These are phyloP conservation scores for Leccinum rimulosum DNA, from an alignment of 768 basidiomycete species.

Conservation along the genomic window DNA sequence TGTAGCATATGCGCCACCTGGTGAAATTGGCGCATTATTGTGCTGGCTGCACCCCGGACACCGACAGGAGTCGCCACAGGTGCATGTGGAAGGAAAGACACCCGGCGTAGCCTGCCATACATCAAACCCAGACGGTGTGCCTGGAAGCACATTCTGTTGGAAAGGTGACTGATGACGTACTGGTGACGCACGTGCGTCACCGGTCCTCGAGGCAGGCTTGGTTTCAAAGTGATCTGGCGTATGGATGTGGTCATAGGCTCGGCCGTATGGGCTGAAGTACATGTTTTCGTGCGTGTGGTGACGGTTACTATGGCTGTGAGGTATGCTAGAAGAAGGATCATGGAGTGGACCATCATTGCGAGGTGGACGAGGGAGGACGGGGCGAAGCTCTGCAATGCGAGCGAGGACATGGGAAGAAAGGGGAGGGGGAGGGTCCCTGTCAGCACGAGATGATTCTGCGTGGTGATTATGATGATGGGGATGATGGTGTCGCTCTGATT, in stretches of 20 bases:
- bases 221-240: slow-evolving; percentile 33
- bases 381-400: slow-evolving; percentile 63
- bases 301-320: slow-evolving; percentile 41
- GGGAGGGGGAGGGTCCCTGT: slow-evolving; percentile 17
- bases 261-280: slow-evolving; percentile 64
- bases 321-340: slow-evolving; percentile 44
- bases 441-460: slow-evolving; percentile 12
- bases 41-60: slow-evolving; percentile 68
- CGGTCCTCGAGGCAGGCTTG: slow-evolving; percentile 12
- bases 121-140: slow-evolving; percentile 25
- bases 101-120: slow-evolving; percentile 23
- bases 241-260: slow-evolving; percentile 57
- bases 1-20: slow-evolving; percentile 36
- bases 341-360: slow-evolving; percentile 41
- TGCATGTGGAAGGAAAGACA: slow-evolving; percentile 50
- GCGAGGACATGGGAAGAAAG: slow-evolving; percentile 51
- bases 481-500: slow-evolving; percentile 26
- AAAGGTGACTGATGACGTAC: slow-evolving; percentile 20
- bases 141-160: slow-evolving; percentile 28
- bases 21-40: slow-evolving; percentile 37
- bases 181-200: slow-evolving; percentile 23
- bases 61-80: slow-evolving; percentile 59
- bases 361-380: slow-evolving; percentile 65
- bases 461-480: slow-evolving; percentile 15
- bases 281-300: slow-evolving; percentile 51